These are phyloP conservation scores for Botrytis byssoidea DNA, from an alignment of 2,329 filamentous ascomycete species.

Conservation along the genomic window DNA sequence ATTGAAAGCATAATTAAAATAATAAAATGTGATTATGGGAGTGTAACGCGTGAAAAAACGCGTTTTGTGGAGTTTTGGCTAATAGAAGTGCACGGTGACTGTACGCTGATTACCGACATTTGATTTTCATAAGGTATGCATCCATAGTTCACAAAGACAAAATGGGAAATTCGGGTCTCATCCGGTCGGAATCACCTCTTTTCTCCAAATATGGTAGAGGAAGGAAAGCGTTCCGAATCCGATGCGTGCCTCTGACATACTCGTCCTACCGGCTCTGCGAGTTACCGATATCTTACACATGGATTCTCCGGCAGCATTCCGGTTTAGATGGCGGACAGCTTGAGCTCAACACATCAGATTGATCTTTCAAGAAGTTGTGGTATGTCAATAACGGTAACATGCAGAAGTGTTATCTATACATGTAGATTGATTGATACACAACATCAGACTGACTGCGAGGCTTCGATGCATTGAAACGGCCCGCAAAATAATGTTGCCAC, in stretches of 20 bases:
- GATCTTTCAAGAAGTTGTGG: neutral
- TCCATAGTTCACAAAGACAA: neutral
- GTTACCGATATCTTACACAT: neutral
- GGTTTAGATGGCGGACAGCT: neutral
- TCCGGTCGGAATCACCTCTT: neutral
- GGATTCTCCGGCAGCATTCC: neutral
- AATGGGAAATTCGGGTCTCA: neutral
- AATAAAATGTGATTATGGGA: no score
- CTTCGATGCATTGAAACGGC: neutral
- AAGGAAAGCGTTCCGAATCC: neutral
- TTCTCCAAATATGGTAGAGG: neutral
- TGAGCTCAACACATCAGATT: neutral
- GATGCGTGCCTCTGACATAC: neutral
- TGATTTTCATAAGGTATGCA: neutral
- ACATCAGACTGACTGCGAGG: neutral
- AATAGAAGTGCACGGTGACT: no score
- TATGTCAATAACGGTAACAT: neutral
- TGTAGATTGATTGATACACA: neutral
- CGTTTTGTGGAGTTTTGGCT: no score
- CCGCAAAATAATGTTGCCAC: neutral
- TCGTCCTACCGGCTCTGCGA: neutral
- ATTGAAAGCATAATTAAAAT: no score
- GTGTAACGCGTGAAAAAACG: no score
- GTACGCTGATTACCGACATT: no score
- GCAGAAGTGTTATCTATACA: neutral